Evolutionary conservation across 2,329 filamentous ascomycete species (phyloP), one percentile per base, ranked within the genome.

Genomic region (Seiridium unicorne): DNA sequence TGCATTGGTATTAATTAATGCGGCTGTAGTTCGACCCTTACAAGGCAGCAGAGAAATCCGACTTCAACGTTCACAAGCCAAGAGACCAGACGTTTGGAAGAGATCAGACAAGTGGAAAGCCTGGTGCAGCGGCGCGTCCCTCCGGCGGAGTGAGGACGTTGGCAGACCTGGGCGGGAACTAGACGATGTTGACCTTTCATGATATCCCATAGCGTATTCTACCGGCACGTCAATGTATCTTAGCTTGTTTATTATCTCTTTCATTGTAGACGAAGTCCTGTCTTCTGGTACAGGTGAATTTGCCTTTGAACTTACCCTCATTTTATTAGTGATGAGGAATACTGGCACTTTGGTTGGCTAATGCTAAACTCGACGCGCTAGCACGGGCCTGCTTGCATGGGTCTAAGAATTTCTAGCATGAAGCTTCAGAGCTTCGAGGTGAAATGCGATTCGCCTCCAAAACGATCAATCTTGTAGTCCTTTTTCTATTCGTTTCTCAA

Each of bases 41-140:
- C 72, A 84, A 82, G 66, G 78, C 85, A 3, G 86, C 85, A 3
- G 82, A 87, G 72, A 79, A 77, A 51, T 88, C 85, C 26, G 74
- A 74, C 13, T 89, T 86, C 74, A 89, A 88, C 62, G 68, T 82
- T 13, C 77, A 82, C 57, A 81, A 74, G 10, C 73, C 77, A 9
- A 69, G 65, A 44, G 65, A 69, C 3, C 67, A 69, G 26, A 64
- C 66, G 1, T 57, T 58, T 5, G 64, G 61, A 32, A 66, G 66
- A 51, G 51, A 59, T 55, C 57, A 51, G 11, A 47, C 57, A 7
- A 67, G 61, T 11, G 70, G 67, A 3, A 68, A 67, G 63, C 67
- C 61, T 10, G 67, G 61, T 47, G 63, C 63, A 26, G 49, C 68
- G 10, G 63, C 65, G 51, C 66, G 70, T n/a, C 60, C 69, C 48